Conservation (phyloP, 352 stramenopile genomes). For the Phytopythium kandeliae region DNA sequence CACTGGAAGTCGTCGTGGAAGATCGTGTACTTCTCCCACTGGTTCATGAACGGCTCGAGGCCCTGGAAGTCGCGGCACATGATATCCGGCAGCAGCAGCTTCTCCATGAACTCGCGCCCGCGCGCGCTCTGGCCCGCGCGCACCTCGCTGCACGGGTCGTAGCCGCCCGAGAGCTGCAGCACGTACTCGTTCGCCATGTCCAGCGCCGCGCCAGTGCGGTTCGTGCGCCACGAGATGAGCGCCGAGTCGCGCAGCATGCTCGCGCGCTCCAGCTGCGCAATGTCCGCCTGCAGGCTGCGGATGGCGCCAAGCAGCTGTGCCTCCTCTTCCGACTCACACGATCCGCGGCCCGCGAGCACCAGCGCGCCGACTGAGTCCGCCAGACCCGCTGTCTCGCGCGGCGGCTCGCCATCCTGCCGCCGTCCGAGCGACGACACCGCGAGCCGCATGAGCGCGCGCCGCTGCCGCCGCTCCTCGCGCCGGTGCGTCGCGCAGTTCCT, state of each 20-base stretch:
- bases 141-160: slow-evolving; percentile 17
- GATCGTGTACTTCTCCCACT: slow-evolving; percentile 58
- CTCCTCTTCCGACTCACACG: slow-evolving; percentile 9
- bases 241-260: slow-evolving; percentile 31
- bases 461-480: slow-evolving; percentile 10
- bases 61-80: slow-evolving; percentile 46
- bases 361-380: not conserved
- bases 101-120: slow-evolving; percentile 23
- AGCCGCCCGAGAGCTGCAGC: slow-evolving; percentile 30
- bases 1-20: slow-evolving; percentile 34
- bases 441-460: not conserved
- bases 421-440: not conserved
- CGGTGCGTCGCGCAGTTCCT: slow-evolving; percentile 28
- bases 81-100: slow-evolving; percentile 25
- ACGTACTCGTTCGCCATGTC: slow-evolving; percentile 42
- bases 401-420: not conserved
- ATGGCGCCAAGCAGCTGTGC: slow-evolving; percentile 27
- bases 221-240: slow-evolving; percentile 29
- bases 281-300: slow-evolving; percentile 22
- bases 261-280: slow-evolving; percentile 32
- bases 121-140: slow-evolving; percentile 6
- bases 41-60: slow-evolving; percentile 28
- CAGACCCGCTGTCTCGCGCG: not conserved
- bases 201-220: slow-evolving; percentile 31
- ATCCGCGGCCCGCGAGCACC: slow-evolving; percentile 7